Conservation (phyloP, 1,139 yeast genomes). For the Lipomyces yarrowii region DNA sequence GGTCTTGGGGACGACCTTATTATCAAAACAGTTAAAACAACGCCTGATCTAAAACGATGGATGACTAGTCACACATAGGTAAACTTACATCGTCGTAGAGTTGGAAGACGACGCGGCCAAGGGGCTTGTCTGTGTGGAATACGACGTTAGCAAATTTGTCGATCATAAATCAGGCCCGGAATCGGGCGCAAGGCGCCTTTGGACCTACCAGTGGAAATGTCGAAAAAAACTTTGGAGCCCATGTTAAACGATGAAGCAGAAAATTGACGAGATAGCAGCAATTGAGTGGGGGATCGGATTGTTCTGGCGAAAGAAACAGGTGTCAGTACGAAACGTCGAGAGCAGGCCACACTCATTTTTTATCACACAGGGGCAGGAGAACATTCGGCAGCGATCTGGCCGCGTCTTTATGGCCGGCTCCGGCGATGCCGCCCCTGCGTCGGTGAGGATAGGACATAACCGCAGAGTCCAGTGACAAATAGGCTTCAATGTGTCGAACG, state of each 20-base stretch:
- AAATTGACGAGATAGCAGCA: constrained; percentile 6
- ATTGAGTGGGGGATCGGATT: constrained; percentile 7
- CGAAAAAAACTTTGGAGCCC: constrained; percentile 66
- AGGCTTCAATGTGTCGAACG: too few species aligned
- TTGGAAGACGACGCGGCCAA: constrained; percentile 79
- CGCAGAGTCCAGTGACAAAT: neutral
- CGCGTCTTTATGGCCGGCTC: neutral
- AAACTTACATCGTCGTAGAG: constrained; percentile 72
- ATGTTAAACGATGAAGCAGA: constrained; percentile 38
- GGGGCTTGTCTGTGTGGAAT: constrained; percentile 45
- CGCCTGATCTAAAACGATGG: neutral
- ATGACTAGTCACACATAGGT: neutral
- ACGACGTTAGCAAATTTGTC: neutral
- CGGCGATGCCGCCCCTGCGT: neutral
- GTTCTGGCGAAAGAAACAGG: neutral
- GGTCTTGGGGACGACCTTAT: constrained; percentile 82
- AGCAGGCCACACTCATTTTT: constrained; percentile 1
- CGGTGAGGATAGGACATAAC: neutral
- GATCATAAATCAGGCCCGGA: neutral
- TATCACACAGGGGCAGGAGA: neutral
- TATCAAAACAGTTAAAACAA: neutral
- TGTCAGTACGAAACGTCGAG: neutral
- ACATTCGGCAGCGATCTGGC: neutral
- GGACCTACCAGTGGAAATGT: constrained; percentile 57
- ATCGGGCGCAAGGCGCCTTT: constrained; percentile 14